Evolutionary conservation across 2,329 filamentous ascomycete genomes (phyloP).

Genomic region (Davidsoniella australis): DNA sequence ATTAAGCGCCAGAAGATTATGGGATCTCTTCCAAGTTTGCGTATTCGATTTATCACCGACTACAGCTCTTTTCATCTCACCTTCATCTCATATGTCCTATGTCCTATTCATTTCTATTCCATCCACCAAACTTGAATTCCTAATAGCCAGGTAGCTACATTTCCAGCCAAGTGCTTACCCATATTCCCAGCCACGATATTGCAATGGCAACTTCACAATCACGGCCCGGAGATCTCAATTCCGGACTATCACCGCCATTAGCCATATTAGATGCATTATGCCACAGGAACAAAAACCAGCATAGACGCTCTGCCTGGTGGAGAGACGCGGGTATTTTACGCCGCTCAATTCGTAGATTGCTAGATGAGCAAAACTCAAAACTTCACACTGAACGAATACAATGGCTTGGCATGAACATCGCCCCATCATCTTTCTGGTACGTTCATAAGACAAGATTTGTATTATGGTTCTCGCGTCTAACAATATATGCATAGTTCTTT

Average conservation of each 20-base stretch:
- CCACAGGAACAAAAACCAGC: conserved; percentile 84
- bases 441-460: conserved; percentile 8
- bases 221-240: conserved; percentile 3
- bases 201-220: not conserved
- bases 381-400: conserved; percentile 12
- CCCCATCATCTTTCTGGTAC: conserved; percentile 23
- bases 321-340: conserved; percentile 52
- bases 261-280: conserved; percentile 54
- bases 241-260: conserved; percentile 23
- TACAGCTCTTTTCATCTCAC: too few relatives aligned
- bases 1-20: not conserved
- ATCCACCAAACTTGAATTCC: too few relatives aligned
- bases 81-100: too few relatives aligned
- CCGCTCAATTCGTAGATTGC: conserved; percentile 42
- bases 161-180: too few relatives aligned
- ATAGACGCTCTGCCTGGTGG: conserved; percentile 70
- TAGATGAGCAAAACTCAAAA: conserved; percentile 17
- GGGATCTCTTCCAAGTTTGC: not conserved
- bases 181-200: too few relatives aligned
- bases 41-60: not conserved
- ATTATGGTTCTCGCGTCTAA: not conserved
- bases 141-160: too few relatives aligned
- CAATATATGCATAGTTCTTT: conserved; percentile 35
- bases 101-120: too few relatives aligned
- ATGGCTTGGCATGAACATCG: conserved; percentile 19